Conservation (phyloP, 805 yeast species). For the Metschnikowia noctiluminum region DNA sequence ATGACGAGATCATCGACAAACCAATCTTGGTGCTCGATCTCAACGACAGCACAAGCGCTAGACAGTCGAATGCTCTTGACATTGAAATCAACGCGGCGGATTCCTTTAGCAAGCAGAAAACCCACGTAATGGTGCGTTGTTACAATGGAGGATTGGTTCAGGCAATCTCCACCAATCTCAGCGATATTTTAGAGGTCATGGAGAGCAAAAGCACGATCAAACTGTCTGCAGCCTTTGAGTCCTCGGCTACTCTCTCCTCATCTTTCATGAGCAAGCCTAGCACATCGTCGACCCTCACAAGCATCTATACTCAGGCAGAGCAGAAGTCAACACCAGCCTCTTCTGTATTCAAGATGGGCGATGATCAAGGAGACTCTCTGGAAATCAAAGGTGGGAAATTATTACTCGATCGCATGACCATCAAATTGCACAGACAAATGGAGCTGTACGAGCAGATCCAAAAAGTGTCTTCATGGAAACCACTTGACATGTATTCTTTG, state of each 20-base stretch:
- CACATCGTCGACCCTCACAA: slow-evolving; percentile 20
- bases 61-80: slow-evolving; percentile 39
- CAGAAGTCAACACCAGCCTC: slow-evolving; percentile 16
- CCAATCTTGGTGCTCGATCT: slow-evolving; percentile 37
- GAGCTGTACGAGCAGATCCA: slow-evolving; percentile 27
- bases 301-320: slow-evolving; percentile 15
- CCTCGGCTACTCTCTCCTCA: slow-evolving; percentile 31
- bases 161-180: slow-evolving; percentile 25
- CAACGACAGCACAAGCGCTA: slow-evolving; percentile 22
- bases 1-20: slow-evolving; percentile 30
- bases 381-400: slow-evolving; percentile 9
- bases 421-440: slow-evolving; percentile 37
- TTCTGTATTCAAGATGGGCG: neutral
- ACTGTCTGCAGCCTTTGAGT: slow-evolving; percentile 16
- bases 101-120: slow-evolving; percentile 28
- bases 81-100: slow-evolving; percentile 33
- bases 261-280: slow-evolving; percentile 36
- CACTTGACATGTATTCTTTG: slow-evolving; percentile 38
- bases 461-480: slow-evolving; percentile 42
- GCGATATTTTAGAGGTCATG: slow-evolving; percentile 27
- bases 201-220: slow-evolving; percentile 5
- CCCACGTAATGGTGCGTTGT: slow-evolving; percentile 35
- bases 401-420: slow-evolving; percentile 30
- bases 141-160: slow-evolving; percentile 24
- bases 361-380: neutral